Evolutionary conservation across 345 rosid species (phyloP).

Genomic region (Heritiera fomes): DNA sequence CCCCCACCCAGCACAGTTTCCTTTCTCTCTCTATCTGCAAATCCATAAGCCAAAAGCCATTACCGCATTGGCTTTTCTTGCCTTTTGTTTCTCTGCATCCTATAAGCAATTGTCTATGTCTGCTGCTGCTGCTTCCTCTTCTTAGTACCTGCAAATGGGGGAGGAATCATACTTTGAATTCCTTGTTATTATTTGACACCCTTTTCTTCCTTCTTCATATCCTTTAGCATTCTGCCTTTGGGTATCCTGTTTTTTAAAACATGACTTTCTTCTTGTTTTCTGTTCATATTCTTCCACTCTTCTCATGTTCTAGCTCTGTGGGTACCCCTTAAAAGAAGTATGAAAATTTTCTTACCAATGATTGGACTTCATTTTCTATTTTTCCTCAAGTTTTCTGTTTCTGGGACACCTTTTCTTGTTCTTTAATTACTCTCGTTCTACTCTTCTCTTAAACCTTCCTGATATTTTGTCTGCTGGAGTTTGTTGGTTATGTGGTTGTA

Average conservation of each 20-base stretch:
- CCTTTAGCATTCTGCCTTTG: slow-evolving; percentile 21
- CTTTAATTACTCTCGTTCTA: slow-evolving; percentile 25
- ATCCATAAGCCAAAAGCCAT: slow-evolving; percentile 47
- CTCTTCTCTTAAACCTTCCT: neutral
- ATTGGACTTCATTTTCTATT: slow-evolving; percentile 37
- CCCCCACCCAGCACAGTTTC: slow-evolving; percentile 67
- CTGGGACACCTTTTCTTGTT: slow-evolving; percentile 29
- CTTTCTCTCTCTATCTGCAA: slow-evolving; percentile 31
- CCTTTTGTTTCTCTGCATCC: slow-evolving; percentile 47
- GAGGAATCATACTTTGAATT: slow-evolving; percentile 74
- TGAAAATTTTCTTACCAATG: slow-evolving; percentile 24
- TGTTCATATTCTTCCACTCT: slow-evolving; percentile 34
- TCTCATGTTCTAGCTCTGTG: slow-evolving; percentile 30
- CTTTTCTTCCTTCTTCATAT: slow-evolving; percentile 8
- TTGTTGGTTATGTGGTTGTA: slow-evolving; percentile 32
- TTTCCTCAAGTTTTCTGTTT: slow-evolving; percentile 19
- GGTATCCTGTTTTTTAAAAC: slow-evolving; percentile 15
- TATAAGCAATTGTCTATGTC: slow-evolving; percentile 64
- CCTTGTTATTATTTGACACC: slow-evolving; percentile 73
- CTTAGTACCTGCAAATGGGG: slow-evolving; percentile 69
- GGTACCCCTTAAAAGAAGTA: slow-evolving; percentile 25
- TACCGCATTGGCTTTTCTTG: slow-evolving; percentile 44
- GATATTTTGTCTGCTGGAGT: slow-evolving; percentile 17
- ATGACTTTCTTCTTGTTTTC: slow-evolving; percentile 37
- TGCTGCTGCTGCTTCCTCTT: slow-evolving; percentile 66